Conservation (phyloP, 2,329 filamentous ascomycete species). For the Colletotrichum tanaceti region DNA sequence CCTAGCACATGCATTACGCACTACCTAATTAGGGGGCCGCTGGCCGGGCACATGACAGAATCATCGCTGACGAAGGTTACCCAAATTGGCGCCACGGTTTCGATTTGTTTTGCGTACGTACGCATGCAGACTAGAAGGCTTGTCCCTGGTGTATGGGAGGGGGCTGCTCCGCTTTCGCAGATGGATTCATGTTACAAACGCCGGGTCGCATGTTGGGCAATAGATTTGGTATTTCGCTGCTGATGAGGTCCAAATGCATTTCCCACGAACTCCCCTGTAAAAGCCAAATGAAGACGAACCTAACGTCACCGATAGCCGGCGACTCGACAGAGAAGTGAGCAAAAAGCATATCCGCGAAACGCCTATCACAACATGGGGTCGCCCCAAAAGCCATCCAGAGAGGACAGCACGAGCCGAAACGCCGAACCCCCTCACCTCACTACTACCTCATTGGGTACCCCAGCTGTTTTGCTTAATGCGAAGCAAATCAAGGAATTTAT, state of each 20-base stretch:
- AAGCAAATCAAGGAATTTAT: constrained; percentile 22
- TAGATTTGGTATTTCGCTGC: constrained; percentile 40
- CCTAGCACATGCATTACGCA: constrained; percentile 34
- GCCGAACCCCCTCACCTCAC: constrained; percentile 36
- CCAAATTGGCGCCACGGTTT: neutral
- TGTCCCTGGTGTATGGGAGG: constrained; percentile 10
- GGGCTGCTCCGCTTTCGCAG: constrained; percentile 30
- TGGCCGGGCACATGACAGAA: constrained; percentile 27
- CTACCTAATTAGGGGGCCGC: constrained; percentile 20
- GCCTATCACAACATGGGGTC: constrained; percentile 35
- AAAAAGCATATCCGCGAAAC: constrained; percentile 36
- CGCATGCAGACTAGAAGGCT: neutral
- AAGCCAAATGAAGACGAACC: constrained; percentile 36
- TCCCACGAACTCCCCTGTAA: constrained; percentile 40
- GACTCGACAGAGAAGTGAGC: constrained; percentile 14
- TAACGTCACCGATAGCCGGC: constrained; percentile 22
- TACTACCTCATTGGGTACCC: constrained; percentile 27
- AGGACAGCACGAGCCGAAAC: constrained; percentile 40
- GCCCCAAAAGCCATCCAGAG: constrained; percentile 32
- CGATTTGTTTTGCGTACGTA: neutral
- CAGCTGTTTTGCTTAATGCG: constrained; percentile 37
- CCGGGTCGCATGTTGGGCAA: constrained; percentile 20
- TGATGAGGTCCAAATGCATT: constrained; percentile 32
- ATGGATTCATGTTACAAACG: constrained; percentile 12
- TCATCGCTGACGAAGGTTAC: constrained; percentile 10